Evolutionary conservation across 2,329 filamentous ascomycete species (phyloP), one percentile per base, ranked within the genome.

Genomic region (Myotisia sp.): DNA sequence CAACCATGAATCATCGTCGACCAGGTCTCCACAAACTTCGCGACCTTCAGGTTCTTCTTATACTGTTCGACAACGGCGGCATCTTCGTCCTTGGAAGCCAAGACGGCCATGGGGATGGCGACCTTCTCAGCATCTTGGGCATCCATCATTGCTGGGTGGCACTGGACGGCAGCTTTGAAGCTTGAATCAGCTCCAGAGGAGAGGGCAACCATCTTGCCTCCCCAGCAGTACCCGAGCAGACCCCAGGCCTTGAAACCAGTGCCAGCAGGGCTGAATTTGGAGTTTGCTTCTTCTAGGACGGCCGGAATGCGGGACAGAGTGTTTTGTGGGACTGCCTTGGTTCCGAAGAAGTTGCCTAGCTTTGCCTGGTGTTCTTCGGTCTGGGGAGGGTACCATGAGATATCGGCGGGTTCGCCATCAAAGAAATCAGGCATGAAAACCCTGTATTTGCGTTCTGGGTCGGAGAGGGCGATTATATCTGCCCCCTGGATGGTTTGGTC

Each of bases 381-480:
- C 49, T 71, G 61, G 10, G 71, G 70, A 0, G 70, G 70, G 51
- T 70, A 74, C 68, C 69, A 74, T 33, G 59, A 61, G 46, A 75
- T 71, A 44, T 70, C 67, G 40, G 66, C 72, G 22, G 82, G 79
- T 44, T 71, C 67, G 53, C 82, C 85, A 40, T 80, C 70, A 64
- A 93, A 92, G 68, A 82, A 87, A 61, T 94, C 86, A 18, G 86
- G 86, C 43, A 94, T 86, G 60, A 86, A 85, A 45, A 93, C 81
- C 46, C 75, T 76, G 65, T 92, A 90, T 50, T 80, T 73, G 39
- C 65, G 54, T 63, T 70, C 58, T 73, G 80, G 79, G 67, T 76
- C 65, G 21, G 65, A 60, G 44, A 60, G 56, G 18, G 72, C 68
- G 26, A 76, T 65, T 47, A 76, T 75, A 44, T 76, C 72, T 42